phyloP scores from a whole-genome alignment of 2,329 filamentous ascomycete genomes.

The Mollisiaceae sp. region DNA sequence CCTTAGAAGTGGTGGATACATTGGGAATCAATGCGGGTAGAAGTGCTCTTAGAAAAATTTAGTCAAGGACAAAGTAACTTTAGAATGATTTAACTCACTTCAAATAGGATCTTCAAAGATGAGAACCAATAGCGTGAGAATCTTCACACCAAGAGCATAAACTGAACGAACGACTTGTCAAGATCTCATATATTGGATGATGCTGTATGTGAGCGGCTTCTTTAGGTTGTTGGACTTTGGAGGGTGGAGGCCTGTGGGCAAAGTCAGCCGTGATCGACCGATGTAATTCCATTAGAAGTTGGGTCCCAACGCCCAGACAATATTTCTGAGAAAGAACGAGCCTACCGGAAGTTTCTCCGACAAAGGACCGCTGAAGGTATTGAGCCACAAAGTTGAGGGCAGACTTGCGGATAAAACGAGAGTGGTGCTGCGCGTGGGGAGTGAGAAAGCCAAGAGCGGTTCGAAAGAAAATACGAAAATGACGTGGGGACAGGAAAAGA shows the following conservation, averaged over 20 bases:
- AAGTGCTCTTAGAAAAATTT: neutral
- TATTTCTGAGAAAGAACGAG: neutral
- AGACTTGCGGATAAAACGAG: constrained; percentile 1
- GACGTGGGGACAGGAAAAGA: neutral
- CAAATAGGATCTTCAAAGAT: neutral
- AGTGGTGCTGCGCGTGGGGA: neutral
- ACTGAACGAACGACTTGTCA: neutral
- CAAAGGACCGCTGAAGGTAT: neutral
- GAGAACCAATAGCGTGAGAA: neutral
- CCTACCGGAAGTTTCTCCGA: neutral
- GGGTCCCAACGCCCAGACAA: too few species aligned
- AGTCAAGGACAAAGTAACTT: neutral
- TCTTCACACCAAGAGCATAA: neutral
- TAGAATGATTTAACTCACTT: neutral
- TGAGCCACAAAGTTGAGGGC: neutral
- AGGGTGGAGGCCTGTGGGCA: too few species aligned
- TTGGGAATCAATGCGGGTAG: neutral
- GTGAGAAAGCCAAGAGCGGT: neutral
- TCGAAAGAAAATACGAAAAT: neutral
- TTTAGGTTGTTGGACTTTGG: too few species aligned
- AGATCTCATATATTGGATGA: neutral
- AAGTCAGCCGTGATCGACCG: too few species aligned
- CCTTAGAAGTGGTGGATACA: neutral
- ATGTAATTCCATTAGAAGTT: too few species aligned
- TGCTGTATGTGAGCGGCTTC: neutral